Evolutionary conservation across 352 stramenopile species (phyloP), one percentile per base, ranked within the genome.

Genomic region (Blastocystis sp.): DNA sequence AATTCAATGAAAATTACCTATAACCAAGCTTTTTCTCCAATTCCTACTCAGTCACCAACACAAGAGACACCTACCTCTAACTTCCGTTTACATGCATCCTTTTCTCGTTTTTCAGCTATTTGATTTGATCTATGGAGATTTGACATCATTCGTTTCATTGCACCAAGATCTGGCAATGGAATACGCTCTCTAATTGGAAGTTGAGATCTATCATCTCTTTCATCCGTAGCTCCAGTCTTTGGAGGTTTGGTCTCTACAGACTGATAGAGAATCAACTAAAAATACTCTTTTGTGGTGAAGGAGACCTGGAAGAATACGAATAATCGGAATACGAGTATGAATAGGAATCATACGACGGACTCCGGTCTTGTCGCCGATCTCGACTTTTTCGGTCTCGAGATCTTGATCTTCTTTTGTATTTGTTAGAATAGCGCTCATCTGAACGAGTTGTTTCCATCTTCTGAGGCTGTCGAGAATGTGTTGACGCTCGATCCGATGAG

Each of bases 311-410:
- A 35, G 39, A 80, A 35, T 39, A 24, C 32, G n/a, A 42, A 21
- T 61, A 80, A 61, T 63, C 43, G 24, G 69, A 80, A 63, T 80
- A 80, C 21, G 69, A 80, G 49, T 80, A 80, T 39, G 69, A 80
- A 35, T 80, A 52, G 9, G 39, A 59, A 4, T 61, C 43, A 59
- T 80, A 57, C 4, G 69, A 80, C 5, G 46, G 69, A 59, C 7
- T 43, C 5, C 42, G 69, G n/a, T 61, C 65, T 35, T 52, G n/a
- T 1, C 24, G 27, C 39, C 16, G n/a, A 0, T 0, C 16, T 69
- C 14, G 19, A 43, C 27, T 69, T 19, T 69, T n/a, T n/a, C n/a
- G n/a, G n/a, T n/a, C n/a, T n/a, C n/a, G n/a, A n/a, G n/a, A n/a
- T n/a, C n/a, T n/a, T n/a, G n/a, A n/a, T n/a, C 57, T 65, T 65